Evolutionary conservation across 768 basidiomycete genomes (phyloP).

Genomic region (Mycena vitilis): DNA sequence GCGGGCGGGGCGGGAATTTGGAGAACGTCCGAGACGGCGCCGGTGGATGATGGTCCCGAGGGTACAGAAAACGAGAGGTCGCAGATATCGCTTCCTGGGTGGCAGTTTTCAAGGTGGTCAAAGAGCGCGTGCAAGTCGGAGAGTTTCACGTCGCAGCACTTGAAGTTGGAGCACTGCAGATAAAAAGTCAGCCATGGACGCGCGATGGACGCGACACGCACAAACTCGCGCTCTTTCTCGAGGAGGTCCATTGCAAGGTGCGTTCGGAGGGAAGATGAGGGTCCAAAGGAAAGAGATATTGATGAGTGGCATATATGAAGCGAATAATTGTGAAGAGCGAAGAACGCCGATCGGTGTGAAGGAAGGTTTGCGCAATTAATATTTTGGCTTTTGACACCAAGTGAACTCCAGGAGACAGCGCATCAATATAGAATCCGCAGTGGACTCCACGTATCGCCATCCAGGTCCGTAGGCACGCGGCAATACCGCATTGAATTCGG

Average conservation of each 20-base stretch:
- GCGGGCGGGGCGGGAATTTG: slow-evolving; percentile 1
- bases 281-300: neutral
- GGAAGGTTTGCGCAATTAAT: no score
- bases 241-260: neutral
- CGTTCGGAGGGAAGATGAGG: neutral
- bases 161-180: slow-evolving; percentile 28
- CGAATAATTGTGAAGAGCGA: slow-evolving; percentile 11
- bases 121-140: slow-evolving; percentile 28
- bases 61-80: slow-evolving; percentile 5
- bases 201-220: slow-evolving; percentile 4
- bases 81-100: slow-evolving; percentile 10
- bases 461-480: neutral
- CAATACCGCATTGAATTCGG: neutral
- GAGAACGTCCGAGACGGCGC: slow-evolving; percentile 4
- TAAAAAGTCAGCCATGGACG: neutral
- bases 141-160: slow-evolving; percentile 27
- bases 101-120: slow-evolving; percentile 22
- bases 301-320: slow-evolving; percentile 14
- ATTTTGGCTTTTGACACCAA: slow-evolving; percentile 19
- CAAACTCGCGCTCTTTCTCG: slow-evolving; percentile 29
- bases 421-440: slow-evolving; percentile 20
- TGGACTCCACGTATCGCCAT: neutral
- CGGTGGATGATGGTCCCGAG: slow-evolving; percentile 1
- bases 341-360: neutral
- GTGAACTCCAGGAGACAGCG: slow-evolving; percentile 29